phyloP scores from a whole-genome alignment of 2,329 filamentous ascomycete genomes.

The Penicillium sp. region DNA sequence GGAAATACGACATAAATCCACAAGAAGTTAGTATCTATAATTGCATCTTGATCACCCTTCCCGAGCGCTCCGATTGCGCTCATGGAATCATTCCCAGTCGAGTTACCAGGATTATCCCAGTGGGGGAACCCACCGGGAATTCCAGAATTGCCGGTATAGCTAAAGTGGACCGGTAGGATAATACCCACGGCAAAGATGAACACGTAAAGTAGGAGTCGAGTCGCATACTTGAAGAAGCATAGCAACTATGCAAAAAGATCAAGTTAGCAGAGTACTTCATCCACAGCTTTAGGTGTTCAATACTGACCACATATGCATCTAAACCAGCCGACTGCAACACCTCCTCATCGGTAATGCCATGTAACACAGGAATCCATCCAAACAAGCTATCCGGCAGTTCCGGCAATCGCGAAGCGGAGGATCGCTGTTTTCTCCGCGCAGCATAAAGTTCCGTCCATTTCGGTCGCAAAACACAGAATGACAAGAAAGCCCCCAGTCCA shows the following conservation, averaged over 20 bases:
- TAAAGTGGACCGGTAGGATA: slow-evolving; percentile 81
- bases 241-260: slow-evolving; percentile 61
- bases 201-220: slow-evolving; percentile 76
- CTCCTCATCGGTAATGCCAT: slow-evolving; percentile 83
- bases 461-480: slow-evolving; percentile 68
- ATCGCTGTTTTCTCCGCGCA: slow-evolving; percentile 75
- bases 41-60: slow-evolving; percentile 34
- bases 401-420: slow-evolving; percentile 67
- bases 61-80: slow-evolving; percentile 21
- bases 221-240: slow-evolving; percentile 93
- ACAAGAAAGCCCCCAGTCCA: slow-evolving; percentile 45
- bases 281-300: neutral
- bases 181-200: slow-evolving; percentile 79
- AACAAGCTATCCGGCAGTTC: slow-evolving; percentile 80
- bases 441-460: slow-evolving; percentile 91
- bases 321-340: slow-evolving; percentile 86
- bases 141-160: slow-evolving; percentile 54
- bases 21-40: slow-evolving; percentile 59
- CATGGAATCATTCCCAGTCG: slow-evolving; percentile 17
- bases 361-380: slow-evolving; percentile 88
- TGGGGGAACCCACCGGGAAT: slow-evolving; percentile 39
- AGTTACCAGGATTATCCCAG: slow-evolving; percentile 35
- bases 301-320: slow-evolving; percentile 83
- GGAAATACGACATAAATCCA: slow-evolving; percentile 96
- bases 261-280: neutral